A percentile compares a stretch with the other conserved stretches of the same genome.
phyloP scores from a whole-genome alignment of 495 filamentous ascomycete genomes.

The Penicillium bovifimosum region DNA sequence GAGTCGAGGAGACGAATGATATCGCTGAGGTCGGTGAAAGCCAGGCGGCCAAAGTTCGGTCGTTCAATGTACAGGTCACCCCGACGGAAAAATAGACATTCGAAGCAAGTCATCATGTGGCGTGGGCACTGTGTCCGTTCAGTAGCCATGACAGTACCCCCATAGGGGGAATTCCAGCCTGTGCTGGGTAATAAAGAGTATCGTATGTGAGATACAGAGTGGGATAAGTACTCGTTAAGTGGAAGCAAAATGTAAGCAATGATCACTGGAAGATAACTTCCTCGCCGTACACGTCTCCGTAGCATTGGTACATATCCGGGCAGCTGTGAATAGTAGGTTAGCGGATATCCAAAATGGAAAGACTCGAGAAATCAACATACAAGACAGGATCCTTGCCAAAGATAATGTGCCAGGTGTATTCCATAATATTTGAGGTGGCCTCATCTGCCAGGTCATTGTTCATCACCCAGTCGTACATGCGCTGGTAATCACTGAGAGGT shows the following conservation, averaged over 20 bases:
- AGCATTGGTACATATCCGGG: constrained; percentile 41
- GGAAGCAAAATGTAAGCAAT: neutral
- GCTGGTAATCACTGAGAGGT: constrained; percentile 47
- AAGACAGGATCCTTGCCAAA: constrained; percentile 49
- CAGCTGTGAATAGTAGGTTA: constrained; percentile 31
- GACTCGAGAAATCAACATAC: constrained; percentile 23
- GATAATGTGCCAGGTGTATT: constrained; percentile 53
- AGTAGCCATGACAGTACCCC: neutral
- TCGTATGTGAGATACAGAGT: neutral
- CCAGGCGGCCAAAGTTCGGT: neutral
- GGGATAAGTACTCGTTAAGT: neutral
- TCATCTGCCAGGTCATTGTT: constrained; percentile 42
- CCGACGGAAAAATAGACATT: constrained; percentile 4
- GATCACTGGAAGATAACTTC: constrained; percentile 13
- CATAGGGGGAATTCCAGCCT: neutral
- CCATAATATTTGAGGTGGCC: constrained; percentile 43
- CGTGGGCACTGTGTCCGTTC: constrained; percentile 2
- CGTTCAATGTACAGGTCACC: constrained; percentile 1
- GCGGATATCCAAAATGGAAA: neutral
- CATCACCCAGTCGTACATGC: constrained; percentile 57
- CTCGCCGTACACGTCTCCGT: constrained; percentile 43
- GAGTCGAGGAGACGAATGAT: neutral
- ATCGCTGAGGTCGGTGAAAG: neutral
- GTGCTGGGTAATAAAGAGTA: neutral
- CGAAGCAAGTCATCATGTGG: constrained; percentile 9